phyloP scores from a whole-genome alignment of 345 rosid species.

The Bruguiera parviflora region DNA sequence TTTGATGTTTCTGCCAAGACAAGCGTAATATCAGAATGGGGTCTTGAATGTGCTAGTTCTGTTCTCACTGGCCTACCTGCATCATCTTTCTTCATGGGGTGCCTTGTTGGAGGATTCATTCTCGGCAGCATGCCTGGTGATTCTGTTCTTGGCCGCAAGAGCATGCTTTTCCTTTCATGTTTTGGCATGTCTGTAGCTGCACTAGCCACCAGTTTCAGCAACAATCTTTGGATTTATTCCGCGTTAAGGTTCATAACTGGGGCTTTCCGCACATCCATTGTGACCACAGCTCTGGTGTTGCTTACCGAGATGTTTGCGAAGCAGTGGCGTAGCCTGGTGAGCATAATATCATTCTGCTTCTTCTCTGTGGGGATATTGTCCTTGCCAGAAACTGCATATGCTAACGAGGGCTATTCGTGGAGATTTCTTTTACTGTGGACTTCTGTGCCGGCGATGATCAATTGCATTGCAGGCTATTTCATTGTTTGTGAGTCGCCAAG shows the following conservation, averaged over 20 bases:
- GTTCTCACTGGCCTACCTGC: constrained; percentile 19
- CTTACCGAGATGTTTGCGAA: neutral
- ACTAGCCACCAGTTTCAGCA: constrained; percentile 26
- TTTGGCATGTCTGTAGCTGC: constrained; percentile 33
- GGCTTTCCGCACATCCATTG: constrained; percentile 29
- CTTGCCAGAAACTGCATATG: neutral
- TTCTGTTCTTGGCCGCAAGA: constrained; percentile 38
- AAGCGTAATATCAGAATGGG: constrained; percentile 24
- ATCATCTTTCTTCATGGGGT: constrained; percentile 26
- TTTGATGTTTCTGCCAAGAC: constrained; percentile 6
- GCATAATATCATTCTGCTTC: neutral
- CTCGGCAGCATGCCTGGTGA: constrained; percentile 32
- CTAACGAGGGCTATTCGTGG: neutral
- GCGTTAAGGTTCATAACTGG: constrained; percentile 32
- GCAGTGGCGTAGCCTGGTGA: neutral
- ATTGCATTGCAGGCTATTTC: too few species aligned
- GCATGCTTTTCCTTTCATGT: constrained; percentile 28
- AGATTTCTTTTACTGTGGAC: neutral
- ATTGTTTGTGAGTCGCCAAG: too few species aligned
- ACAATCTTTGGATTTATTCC: constrained; percentile 36
- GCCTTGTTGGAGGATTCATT: constrained; percentile 31
- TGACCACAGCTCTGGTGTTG: constrained; percentile 7
- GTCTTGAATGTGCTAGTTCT: constrained; percentile 17
- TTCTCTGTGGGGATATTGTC: neutral
- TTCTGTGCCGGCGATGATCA: neutral